Base-by-base conservation (phyloP, 805 yeast genomes). In the Candida orba region DNA sequence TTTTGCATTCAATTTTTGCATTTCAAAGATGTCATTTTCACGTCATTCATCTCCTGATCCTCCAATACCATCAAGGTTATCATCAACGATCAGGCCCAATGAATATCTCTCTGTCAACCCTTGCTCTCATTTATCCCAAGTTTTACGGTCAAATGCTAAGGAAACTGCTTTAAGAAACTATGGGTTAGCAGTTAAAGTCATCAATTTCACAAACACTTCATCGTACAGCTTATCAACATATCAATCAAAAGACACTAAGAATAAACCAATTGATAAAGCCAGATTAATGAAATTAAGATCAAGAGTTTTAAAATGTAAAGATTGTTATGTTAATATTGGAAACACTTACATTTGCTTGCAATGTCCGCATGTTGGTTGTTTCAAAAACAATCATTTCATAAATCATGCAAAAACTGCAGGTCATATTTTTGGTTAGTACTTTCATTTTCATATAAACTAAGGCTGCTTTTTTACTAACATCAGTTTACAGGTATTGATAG, bases 331-430 rank as follows among this genome's bases (percentile, higher is more conserved):
- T 23, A 57, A 57, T 37, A 59, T 70, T 4, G 60, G 56, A 6
- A 54, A 46, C n/a, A 56, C 64, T 22, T 80, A 72, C 53, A 75
- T 84, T 71, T 85, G 95, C 59, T 60, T 85, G 34, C 90, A 84
- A 56, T 85, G 95, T 58, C 83, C 89, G 1, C 79, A 77, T 56
- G 77, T 81, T 43, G 91, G 91, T 2, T 85, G 95, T 57, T 71
- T 75, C 66, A 67, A 69, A 38, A 59, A 65, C 34, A 55, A 64
- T 5, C 81, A 76, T 56, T 74, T 75, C 36, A 54, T 62, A 24
- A 49, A 48, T 8, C 84, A 78, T 58, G 72, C 77, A 15, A 66
- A 68, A 49, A 51, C 56, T 14, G 57, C 63, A 3, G 75, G 76
- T 20, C 87, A 80, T 62, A 59, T 69, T 3, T 72, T 79, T 59